These are phyloP conservation scores for Pisolithus thermaeus DNA, from an alignment of 1,284 basidiomycete genomes.

Conservation along the genomic window DNA sequence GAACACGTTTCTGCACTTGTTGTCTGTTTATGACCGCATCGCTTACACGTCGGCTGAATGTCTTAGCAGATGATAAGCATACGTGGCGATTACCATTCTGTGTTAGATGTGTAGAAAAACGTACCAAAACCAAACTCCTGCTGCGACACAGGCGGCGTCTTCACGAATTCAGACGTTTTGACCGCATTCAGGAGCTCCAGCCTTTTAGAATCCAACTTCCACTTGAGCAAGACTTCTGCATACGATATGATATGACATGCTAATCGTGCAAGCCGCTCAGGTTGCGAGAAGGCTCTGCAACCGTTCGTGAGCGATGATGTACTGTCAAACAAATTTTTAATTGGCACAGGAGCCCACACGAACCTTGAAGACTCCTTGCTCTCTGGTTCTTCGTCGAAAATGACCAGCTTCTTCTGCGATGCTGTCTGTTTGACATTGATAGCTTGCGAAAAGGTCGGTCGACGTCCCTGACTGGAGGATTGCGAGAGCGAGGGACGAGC, in stretches of 20 bases:
- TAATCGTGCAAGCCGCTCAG: slow-evolving; percentile 39
- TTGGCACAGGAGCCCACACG: neutral
- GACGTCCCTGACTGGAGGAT: slow-evolving; percentile 32
- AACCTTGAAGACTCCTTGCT: slow-evolving; percentile 11
- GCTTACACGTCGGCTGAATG: slow-evolving; percentile 34
- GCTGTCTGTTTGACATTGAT: slow-evolving; percentile 21
- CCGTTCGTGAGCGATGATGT: neutral
- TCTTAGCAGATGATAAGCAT: slow-evolving; percentile 18
- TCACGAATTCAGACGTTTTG: slow-evolving; percentile 27
- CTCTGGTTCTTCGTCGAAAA: slow-evolving; percentile 26
- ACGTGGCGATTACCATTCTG: neutral
- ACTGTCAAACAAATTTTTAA: too few species aligned
- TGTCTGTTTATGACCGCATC: slow-evolving; percentile 30
- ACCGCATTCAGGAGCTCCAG: slow-evolving; percentile 65
- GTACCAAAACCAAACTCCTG: slow-evolving; percentile 35
- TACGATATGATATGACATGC: slow-evolving; percentile 62
- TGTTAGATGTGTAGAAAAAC: neutral
- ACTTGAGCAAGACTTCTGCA: slow-evolving; percentile 68
- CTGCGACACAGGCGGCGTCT: slow-evolving; percentile 17
- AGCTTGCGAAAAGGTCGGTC: slow-evolving; percentile 36
- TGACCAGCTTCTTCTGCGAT: slow-evolving; percentile 32
- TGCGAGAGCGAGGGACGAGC: slow-evolving; percentile 35
- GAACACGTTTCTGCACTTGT: slow-evolving; percentile 39
- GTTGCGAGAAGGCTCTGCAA: slow-evolving; percentile 9
- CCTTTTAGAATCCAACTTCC: slow-evolving; percentile 63